Conservation (phyloP, 768 basidiomycete species). For the Lepiota venenata region DNA sequence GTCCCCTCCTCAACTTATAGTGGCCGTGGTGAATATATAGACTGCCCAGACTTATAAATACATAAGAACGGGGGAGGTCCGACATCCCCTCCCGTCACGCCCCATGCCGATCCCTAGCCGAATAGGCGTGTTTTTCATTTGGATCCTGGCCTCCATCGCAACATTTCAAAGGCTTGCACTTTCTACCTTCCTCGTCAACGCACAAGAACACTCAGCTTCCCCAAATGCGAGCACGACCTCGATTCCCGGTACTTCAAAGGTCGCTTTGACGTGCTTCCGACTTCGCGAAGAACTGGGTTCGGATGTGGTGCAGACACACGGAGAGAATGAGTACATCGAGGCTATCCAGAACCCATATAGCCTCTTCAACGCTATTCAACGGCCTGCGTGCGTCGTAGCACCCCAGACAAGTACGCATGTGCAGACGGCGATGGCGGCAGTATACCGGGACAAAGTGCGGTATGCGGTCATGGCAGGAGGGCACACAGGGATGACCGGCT, state of each 20-base stretch:
- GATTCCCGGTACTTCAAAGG: background rate
- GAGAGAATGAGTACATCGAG: background rate
- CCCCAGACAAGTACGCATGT: conserved; percentile 29
- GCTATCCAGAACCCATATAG: conserved; percentile 26
- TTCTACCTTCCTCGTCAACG: background rate
- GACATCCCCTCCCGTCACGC: conserved; percentile 6
- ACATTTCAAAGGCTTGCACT: background rate
- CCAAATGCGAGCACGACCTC: background rate
- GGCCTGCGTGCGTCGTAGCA: conserved; percentile 35
- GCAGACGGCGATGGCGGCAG: conserved; percentile 33
- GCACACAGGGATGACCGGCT: conserved; percentile 39
- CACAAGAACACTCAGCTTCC: background rate
- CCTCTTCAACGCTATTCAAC: conserved; percentile 28
- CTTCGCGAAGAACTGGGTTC: conserved; percentile 9
- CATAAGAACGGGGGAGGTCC: conserved; percentile 6
- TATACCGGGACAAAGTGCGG: conserved; percentile 28
- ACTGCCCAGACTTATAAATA: conserved; percentile 3
- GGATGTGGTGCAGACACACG: conserved; percentile 1
- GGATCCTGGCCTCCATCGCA: conserved; percentile 1
- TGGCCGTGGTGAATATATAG: conserved; percentile 1
- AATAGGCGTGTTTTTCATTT: conserved; percentile 6
- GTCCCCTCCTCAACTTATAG: background rate
- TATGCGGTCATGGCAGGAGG: conserved; percentile 43
- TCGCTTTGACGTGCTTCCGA: background rate
- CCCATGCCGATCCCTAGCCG: conserved; percentile 10